Evolutionary conservation across 306 rosid species (phyloP), one percentile per base, ranked within the genome.

Genomic region (Vachellia pachyceras): DNA sequence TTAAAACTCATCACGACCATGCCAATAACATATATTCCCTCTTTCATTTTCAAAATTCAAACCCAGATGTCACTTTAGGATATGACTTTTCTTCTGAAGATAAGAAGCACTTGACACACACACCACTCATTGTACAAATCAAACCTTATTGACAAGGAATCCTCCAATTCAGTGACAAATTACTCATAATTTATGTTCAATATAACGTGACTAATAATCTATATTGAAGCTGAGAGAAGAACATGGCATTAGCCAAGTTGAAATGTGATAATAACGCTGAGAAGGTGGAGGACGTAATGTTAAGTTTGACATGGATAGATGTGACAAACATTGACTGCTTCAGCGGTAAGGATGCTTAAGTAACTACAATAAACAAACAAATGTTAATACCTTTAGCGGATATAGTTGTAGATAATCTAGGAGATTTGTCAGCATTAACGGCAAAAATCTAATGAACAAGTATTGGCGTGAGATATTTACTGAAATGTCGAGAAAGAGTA

Each of bases 281-380:
- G 83, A 67, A 67, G 80, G 18, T 72, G 46, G 41, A 36, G 75
- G 69, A 81, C 85, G 88, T 22, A 85, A 81, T 77, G 45, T 73
- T 57, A 13, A 35, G 33, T 50, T 78, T 44, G 36, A 23, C 25
- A 17, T 2, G 60, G 17, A 69, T 29, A 72, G 77, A 57, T 64
- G 73, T 82, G 78, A 72, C 60, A 45, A 84, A 78, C 74, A 75
- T 61, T 77, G 79, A 70, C 47, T 55, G 77, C 78, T 77, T 39
- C 49, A 73, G 36, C 61, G 50, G 75, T 49, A 39, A 46, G 84
- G 10, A 4, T 10, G 47, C 25, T 6, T 69, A 76, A 63, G 87
- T 10, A 75, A 82, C 80, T 82, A 37, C 17, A 74, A 75, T 20
- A 55, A 55, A 7, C 33, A 55, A 9, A 54, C 7, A 47, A 29